Evolutionary conservation across 306 rosid species (phyloP), one percentile per base, ranked within the genome.

Genomic region (Lagenaria siceraria): DNA sequence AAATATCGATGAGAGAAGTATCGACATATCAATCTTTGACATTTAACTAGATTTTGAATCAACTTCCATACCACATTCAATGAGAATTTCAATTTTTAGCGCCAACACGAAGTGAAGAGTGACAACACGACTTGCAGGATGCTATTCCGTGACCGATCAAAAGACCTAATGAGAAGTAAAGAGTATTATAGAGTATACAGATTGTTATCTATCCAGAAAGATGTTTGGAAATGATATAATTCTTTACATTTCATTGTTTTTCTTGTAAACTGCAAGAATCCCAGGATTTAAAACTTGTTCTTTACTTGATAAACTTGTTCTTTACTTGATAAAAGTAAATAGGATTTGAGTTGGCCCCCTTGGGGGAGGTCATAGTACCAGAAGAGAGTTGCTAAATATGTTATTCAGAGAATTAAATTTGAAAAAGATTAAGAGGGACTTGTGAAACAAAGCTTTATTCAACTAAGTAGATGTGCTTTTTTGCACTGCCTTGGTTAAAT

Each of bases 1-100:
- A 92, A 92, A 80, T 6, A 81, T 80, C 43, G 79, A 42, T 76
- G 58, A 59, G 10, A 14, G 17, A 15, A 21, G 22, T 71, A 66
- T 72, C 2, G 2, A 72, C 43, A 18, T n/a, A n/a, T 29, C 77
- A 19, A 72, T 29, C 29, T 33, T 72, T 72, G 24, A 48, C 60
- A 40, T 5, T 17, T 29, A 18, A 17, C 27, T 13, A 15, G 60
- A 17, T 48, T 38, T 72, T 15, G 4, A 29, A 46, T n/a, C 56
- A 24, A 71, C 13, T 27, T 46, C 8, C 19, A 17, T 15, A 42
- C 12, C 31, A 7, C 75, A 69, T 40, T 43, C 6, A 17, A 31
- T 6, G 54, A 21, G 33, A 42, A 5, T 21, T 40, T 68, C n/a
- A 40, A n/a, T 11, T 36, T 66, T 38, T 66, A 66, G 62, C 14